Evolutionary conservation across 306 rosid species (phyloP), one percentile per base, ranked within the genome.

Genomic region (Erythrophleum fordii): DNA sequence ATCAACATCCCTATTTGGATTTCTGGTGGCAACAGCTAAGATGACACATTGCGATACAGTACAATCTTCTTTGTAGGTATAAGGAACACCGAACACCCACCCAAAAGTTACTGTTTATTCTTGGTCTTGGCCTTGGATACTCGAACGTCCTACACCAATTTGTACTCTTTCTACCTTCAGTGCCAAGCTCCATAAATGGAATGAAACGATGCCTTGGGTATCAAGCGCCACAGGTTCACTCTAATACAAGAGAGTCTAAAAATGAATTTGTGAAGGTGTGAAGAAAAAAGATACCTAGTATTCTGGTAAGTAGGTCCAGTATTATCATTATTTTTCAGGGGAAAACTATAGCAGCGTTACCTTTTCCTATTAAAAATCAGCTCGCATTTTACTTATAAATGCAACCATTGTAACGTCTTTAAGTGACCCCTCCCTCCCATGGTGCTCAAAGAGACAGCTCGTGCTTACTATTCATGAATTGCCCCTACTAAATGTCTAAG

Each of bases 381-480:
- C 14, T 48, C 14, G 29, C 52, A 35, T 22, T 71, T 59, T 26
- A 39, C 37, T 8, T 69, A 6, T 29, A 29, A 29, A 29, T 49
- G 28, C 45, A 28, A 49, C 28, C 71, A 77, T 22, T 14, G 13
- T 7, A 58, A 25, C 71, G 29, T 4, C n/a, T 18, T 4, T 29
- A 16, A 13, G 76, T 10, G 61, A 72, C 62, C 44, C n/a, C 18
- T 31, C 28, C 20, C 76, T 4, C 62, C 25, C 20, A 18, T 56
- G 78, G 41, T 42, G 55, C 41, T 23, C 69, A 0, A 25, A 4
- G 41, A 75, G 69, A 75, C 70, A 75, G 53, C 79, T 44, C 70
- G 79, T 75, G 79, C 79, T 22, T 56, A 23, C 81, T 48, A 34
- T 62, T 77, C 73, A 77, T 53, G 65, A 41, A 49, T 34, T 65